A percentile compares a stretch with the other conserved stretches of the same genome.
Conservation (phyloP, 768 basidiomycete species). For the Boletus huronensis region DNA sequence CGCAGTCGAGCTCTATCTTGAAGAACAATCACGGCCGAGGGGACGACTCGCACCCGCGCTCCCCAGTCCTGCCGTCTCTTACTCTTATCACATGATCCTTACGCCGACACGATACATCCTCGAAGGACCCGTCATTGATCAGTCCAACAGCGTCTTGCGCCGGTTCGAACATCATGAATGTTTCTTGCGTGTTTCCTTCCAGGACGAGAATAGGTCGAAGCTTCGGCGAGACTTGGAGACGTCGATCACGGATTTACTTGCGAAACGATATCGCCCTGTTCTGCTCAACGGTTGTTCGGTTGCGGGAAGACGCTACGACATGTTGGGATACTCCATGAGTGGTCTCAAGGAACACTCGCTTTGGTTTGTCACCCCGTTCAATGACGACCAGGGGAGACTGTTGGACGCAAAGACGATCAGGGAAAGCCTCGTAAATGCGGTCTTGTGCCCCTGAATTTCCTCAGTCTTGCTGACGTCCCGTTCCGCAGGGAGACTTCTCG, state of each 20-base stretch:
- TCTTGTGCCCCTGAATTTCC: not conserved
- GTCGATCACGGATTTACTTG: constrained; percentile 33
- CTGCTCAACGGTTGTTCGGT: constrained; percentile 35
- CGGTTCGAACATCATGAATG: constrained; percentile 37
- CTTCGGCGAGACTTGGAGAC: constrained; percentile 32
- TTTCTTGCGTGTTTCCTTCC: constrained; percentile 47
- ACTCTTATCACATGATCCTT: constrained; percentile 37
- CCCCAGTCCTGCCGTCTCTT: constrained; percentile 20
- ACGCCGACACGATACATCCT: constrained; percentile 39
- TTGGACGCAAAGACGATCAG: constrained; percentile 31
- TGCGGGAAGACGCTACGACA: constrained; percentile 43
- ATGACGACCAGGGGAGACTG: constrained; percentile 17
- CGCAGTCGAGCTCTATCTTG: constrained; percentile 18
- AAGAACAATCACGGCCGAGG: constrained; percentile 24
- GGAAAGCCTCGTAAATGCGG: constrained; percentile 31
- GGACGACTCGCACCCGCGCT: constrained; percentile 24
- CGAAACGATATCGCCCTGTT: constrained; percentile 32
- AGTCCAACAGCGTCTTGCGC: constrained; percentile 37
- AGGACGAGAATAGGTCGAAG: constrained; percentile 43
- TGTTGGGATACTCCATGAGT: constrained; percentile 53
- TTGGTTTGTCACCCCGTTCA: constrained; percentile 47
- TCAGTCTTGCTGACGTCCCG: constrained; percentile 1
- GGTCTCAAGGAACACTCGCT: constrained; percentile 48
- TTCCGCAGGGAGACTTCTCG: constrained; percentile 39
- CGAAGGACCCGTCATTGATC: constrained; percentile 39